Evolutionary conservation across 2,329 filamentous ascomycete species (phyloP).

Genomic region (Sodiomyces alkalinus): DNA sequence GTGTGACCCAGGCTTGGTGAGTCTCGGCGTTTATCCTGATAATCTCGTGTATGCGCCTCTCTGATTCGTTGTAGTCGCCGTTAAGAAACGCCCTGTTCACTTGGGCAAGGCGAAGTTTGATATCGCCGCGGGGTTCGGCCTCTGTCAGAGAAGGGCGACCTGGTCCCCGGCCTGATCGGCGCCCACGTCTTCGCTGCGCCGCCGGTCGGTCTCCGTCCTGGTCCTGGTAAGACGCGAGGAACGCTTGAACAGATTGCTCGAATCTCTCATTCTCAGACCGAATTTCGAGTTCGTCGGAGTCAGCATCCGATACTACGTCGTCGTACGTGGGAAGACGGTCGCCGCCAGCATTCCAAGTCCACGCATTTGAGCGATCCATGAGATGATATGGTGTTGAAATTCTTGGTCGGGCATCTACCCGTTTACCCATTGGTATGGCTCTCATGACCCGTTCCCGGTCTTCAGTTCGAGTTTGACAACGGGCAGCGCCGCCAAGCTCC

Average conservation of each 20-base stretch:
- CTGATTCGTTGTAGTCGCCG: constrained; percentile 42
- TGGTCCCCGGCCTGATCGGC: constrained; percentile 12
- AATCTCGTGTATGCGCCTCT: constrained; percentile 43
- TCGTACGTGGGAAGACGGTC: too few species aligned
- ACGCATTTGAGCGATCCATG: too few species aligned
- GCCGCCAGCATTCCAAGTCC: too few species aligned
- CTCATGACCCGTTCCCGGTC: too few species aligned
- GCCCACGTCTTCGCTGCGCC: too few species aligned
- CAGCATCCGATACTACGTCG: constrained; percentile 22
- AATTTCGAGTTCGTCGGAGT: constrained; percentile 28
- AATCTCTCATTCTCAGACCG: constrained; percentile 26
- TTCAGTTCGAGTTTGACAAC: too few species aligned
- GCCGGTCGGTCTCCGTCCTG: constrained; percentile 9
- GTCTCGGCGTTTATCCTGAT: constrained; percentile 56
- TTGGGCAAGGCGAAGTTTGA: constrained; percentile 49
- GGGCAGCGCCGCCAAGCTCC: too few species aligned
- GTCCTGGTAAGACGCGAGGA: constrained; percentile 21
- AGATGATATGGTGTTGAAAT: too few species aligned
- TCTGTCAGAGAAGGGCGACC: constrained; percentile 38
- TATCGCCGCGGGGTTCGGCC: constrained; percentile 54
- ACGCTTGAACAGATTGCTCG: constrained; percentile 24
- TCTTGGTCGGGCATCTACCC: too few species aligned
- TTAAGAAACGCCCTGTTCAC: constrained; percentile 55
- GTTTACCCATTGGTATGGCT: too few species aligned
- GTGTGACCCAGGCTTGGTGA: constrained; percentile 46